phyloP scores from a whole-genome alignment of 768 basidiomycete genomes.

The Rhizopogon vinicolor region DNA sequence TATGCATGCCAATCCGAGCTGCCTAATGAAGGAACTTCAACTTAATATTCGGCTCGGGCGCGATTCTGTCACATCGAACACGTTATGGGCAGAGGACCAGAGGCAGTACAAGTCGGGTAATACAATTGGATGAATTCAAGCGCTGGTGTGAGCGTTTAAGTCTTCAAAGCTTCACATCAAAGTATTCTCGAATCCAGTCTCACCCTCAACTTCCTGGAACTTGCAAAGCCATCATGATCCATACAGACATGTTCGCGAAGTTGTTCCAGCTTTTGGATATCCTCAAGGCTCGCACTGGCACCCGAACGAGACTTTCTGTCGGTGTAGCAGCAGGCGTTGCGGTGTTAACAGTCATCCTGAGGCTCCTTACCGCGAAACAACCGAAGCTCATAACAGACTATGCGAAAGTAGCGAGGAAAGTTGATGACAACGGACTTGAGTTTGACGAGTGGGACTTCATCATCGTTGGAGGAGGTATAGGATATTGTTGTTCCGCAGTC shows the following conservation, averaged over 20 bases:
- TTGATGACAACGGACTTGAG: not conserved
- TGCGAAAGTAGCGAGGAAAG: conserved; percentile 6
- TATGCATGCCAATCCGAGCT: no score
- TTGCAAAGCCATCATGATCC: not conserved
- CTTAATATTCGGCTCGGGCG: no score
- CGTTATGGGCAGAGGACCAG: no score
- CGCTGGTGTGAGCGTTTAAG: no score
- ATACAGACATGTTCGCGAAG: not conserved
- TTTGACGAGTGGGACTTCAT: conserved; percentile 44
- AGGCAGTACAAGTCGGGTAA: no score
- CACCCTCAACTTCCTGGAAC: not conserved
- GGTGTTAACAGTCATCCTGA: conserved; percentile 5
- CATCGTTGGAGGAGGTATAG: conserved; percentile 50
- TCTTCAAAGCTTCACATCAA: no score
- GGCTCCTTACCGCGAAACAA: not conserved
- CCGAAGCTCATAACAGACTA: conserved; percentile 10
- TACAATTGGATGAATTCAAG: no score
- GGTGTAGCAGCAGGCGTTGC: conserved; percentile 5
- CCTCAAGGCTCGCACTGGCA: not conserved
- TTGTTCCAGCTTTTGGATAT: not conserved
- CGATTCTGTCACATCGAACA: no score
- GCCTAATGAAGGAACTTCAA: no score
- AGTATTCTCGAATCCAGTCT: not conserved
- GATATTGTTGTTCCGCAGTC: not conserved
- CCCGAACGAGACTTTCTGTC: not conserved